Percentiles rank a stretch among this genome's conserved stretches.
phyloP scores from a whole-genome alignment of 768 basidiomycete species.

The Lactifluus hygrophoroides region DNA sequence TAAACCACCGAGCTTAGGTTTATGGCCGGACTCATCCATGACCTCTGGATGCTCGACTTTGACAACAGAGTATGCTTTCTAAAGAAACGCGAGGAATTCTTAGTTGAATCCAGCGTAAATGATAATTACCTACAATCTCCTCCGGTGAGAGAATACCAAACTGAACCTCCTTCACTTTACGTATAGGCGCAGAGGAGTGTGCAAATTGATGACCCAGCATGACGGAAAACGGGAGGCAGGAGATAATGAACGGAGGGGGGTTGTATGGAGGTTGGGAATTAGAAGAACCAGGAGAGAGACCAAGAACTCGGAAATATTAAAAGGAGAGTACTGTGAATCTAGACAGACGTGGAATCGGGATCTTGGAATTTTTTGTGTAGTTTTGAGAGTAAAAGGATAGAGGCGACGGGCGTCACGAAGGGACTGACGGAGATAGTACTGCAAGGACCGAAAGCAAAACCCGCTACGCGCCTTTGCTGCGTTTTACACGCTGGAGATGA shows the following conservation, averaged over 20 bases:
- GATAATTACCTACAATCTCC: constrained; percentile 74
- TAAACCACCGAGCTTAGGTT: constrained; percentile 86
- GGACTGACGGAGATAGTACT: background rate
- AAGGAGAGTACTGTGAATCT: background rate
- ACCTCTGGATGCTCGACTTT: constrained; percentile 99
- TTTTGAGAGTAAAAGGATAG: constrained; percentile 12
- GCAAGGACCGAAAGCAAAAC: background rate
- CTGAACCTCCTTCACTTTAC: constrained; percentile 95
- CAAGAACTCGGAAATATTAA: background rate
- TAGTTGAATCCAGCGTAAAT: background rate
- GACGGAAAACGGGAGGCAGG: constrained; percentile 16
- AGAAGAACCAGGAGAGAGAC: background rate
- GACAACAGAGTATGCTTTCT: constrained; percentile 99
- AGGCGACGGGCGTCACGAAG: constrained; percentile 1
- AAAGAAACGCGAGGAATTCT: constrained; percentile 18
- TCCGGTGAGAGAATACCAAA: constrained; percentile 98
- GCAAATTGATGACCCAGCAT: constrained; percentile 91
- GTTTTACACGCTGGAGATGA: constrained; percentile 5
- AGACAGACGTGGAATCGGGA: constrained; percentile 4
- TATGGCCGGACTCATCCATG: constrained; percentile 89
- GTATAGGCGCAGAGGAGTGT: constrained; percentile 87
- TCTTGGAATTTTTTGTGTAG: constrained; percentile 8
- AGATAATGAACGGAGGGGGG: background rate
- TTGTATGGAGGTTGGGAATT: background rate
- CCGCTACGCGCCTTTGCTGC: background rate